Conservation (phyloP, 225 moss, liverwort and hornwort species). For the Climacium dendroides region DNA sequence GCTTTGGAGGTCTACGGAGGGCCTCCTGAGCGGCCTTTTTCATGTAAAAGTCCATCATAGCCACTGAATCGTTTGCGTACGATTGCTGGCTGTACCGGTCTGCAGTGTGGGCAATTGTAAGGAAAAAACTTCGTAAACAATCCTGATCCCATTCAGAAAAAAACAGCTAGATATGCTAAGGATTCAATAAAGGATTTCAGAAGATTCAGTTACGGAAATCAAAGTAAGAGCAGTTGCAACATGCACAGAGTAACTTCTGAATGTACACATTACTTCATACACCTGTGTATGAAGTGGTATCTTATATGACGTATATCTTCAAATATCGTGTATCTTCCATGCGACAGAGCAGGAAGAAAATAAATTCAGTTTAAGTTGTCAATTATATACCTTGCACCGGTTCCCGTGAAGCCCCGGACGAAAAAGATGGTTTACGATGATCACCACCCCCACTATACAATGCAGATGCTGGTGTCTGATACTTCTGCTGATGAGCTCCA, state of each 20-base stretch:
- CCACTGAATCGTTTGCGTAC: conserved; percentile 74
- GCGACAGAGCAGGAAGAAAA: not conserved
- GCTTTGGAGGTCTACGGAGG: conserved; percentile 73
- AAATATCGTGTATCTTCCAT: not conserved
- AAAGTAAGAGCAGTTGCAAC: too few relatives aligned
- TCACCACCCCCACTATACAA: conserved; percentile 70
- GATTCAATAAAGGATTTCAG: not conserved
- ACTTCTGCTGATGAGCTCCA: conserved; percentile 66
- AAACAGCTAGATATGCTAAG: not conserved
- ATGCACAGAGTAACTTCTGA: too few relatives aligned
- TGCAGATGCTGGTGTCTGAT: conserved; percentile 91
- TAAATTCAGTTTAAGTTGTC: not conserved
- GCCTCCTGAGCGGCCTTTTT: conserved; percentile 98
- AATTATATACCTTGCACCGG: conserved; percentile 44
- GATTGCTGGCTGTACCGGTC: conserved; percentile 39
- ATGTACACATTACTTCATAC: too few relatives aligned
- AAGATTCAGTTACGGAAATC: not conserved
- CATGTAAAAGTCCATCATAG: conserved; percentile 99
- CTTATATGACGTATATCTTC: not conserved
- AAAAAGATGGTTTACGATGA: conserved; percentile 23
- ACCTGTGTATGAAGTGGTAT: not conserved
- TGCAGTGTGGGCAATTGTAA: not conserved
- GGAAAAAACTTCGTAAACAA: not conserved
- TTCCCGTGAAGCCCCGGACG: conserved; percentile 41
- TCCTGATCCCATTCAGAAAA: not conserved